phyloP scores from a whole-genome alignment of 2,329 filamentous ascomycete genomes.

The Aspergillus versicolor region DNA sequence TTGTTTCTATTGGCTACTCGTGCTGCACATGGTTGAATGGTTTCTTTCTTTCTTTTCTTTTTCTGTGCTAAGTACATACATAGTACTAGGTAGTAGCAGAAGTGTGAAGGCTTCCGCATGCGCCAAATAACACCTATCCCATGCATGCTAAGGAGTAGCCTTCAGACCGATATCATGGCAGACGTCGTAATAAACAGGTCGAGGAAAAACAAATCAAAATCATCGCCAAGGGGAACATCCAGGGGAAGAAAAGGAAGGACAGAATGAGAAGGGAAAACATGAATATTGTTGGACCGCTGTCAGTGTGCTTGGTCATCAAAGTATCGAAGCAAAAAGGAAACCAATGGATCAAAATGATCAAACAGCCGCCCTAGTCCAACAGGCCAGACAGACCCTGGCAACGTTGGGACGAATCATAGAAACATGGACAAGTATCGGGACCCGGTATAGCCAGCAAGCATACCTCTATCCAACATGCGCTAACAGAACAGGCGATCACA shows the following conservation, averaged over 20 bases:
- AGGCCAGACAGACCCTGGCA: background rate
- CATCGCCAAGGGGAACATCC: constrained; percentile 6
- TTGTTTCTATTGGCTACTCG: background rate
- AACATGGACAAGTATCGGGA: background rate
- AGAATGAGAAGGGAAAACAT: constrained; percentile 1
- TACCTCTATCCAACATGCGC: constrained; percentile 5
- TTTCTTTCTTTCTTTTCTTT: constrained; percentile 13
- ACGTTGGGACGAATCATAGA: background rate
- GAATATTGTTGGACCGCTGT: background rate
- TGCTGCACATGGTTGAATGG: background rate
- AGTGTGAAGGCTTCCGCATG: constrained; percentile 19
- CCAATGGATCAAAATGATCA: background rate
- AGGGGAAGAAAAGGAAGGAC: constrained; percentile 10
- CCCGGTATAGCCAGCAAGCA: background rate
- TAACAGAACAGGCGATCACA: constrained; percentile 15
- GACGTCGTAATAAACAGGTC: constrained; percentile 22
- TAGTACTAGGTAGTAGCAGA: constrained; percentile 1
- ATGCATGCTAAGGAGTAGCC: constrained; percentile 37
- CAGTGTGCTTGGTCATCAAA: constrained; percentile 7
- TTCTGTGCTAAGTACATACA: constrained; percentile 20
- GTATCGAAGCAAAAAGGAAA: background rate
- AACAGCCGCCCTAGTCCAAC: background rate
- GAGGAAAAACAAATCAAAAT: background rate
- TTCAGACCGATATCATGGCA: constrained; percentile 32
- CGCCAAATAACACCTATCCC: constrained; percentile 39